Conservation (phyloP, 2,329 filamentous ascomycete species). For the Fusarium sp. region DNA sequence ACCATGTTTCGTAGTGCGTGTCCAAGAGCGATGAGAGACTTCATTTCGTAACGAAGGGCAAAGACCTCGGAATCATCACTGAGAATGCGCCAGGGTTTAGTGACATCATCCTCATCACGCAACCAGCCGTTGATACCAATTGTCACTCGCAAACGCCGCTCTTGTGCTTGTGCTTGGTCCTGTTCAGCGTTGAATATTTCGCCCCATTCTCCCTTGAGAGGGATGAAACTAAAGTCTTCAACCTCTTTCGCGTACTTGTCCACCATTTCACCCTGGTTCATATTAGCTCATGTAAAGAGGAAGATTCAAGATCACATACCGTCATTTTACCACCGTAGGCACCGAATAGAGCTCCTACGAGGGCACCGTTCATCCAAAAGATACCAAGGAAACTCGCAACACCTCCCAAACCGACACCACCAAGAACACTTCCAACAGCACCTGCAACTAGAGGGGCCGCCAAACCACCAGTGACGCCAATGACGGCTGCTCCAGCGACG, state of each 20-base stretch:
- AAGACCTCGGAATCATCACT: slow-evolving; percentile 81
- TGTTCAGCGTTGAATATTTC: slow-evolving; percentile 33
- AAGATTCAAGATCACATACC: slow-evolving; percentile 44
- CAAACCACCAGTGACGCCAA: slow-evolving; percentile 92
- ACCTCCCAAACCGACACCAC: slow-evolving; percentile 84
- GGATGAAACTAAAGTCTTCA: slow-evolving; percentile 83
- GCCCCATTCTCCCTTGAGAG: slow-evolving; percentile 66
- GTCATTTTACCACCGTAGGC: slow-evolving; percentile 85
- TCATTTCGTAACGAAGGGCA: slow-evolving; percentile 84
- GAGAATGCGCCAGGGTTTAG: slow-evolving; percentile 82
- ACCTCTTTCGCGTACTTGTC: slow-evolving; percentile 89
- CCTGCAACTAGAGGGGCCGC: slow-evolving; percentile 89
- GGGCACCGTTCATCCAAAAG: slow-evolving; percentile 84
- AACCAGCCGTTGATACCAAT: slow-evolving; percentile 93
- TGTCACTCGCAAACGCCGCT: slow-evolving; percentile 76
- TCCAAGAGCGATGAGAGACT: slow-evolving; percentile 80
- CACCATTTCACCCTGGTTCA: slow-evolving; percentile 76
- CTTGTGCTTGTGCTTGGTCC: slow-evolving; percentile 42
- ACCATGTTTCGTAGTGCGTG: slow-evolving; percentile 78
- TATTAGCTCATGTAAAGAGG: slow-evolving; percentile 23
- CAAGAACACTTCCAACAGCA: slow-evolving; percentile 85
- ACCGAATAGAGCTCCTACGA: slow-evolving; percentile 89
- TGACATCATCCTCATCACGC: slow-evolving; percentile 77
- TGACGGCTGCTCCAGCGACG: slow-evolving; percentile 86
- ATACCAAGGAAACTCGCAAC: slow-evolving; percentile 88